Base-by-base conservation (phyloP, 257 asterid genomes). In the Lycium barbarum region DNA sequence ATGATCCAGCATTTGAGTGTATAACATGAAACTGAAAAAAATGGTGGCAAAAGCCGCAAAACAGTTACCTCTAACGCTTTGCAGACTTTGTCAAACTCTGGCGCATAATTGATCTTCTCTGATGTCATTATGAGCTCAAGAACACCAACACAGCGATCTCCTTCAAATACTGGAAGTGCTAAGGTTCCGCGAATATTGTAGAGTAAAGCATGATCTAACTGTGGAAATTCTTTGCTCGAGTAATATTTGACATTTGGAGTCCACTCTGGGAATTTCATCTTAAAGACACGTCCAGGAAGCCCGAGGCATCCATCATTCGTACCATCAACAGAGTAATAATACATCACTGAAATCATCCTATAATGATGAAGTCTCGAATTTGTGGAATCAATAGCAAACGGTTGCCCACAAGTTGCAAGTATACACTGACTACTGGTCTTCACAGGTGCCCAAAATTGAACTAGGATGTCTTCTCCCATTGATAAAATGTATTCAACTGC, bases 221-320 rank as follows among this genome's bases (percentile, higher is more conserved):
- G 79, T 35, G 84, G 87, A 79, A 76, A 84, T 79, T 84, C 87
- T 62, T 78, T 38, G 62, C 79, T 78, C 36, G 79, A 47, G 80
- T 76, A 84, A 49, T 45, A 84, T 45, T 84, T 84, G 33, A 84
- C 87, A 63, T 84, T 54, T 7, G 87, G 87, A 76, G 84, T 84
- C 87, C 87, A 84, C 58, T 84, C 87, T 12, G 87, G 87, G n/a
- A 84, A 40, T 71, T 62, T 84, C 1, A 11, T 67, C 49, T 53
- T 13, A 78, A 84, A 84, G 17, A 84, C 87, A 49, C 84, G 84
- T 12, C 84, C 79, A 45, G 80, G 87, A 62, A 84, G 43, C 40
- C 87, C 87, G 33, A 35, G 36, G 26, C 0, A 26, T 18, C 14
- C 80, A 18, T 84, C 83, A 3, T 5, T 26, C 17, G 12, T 55